These are phyloP conservation scores for Elsinoe arachidis DNA, from an alignment of 2,329 filamentous ascomycete species.

Conservation along the genomic window DNA sequence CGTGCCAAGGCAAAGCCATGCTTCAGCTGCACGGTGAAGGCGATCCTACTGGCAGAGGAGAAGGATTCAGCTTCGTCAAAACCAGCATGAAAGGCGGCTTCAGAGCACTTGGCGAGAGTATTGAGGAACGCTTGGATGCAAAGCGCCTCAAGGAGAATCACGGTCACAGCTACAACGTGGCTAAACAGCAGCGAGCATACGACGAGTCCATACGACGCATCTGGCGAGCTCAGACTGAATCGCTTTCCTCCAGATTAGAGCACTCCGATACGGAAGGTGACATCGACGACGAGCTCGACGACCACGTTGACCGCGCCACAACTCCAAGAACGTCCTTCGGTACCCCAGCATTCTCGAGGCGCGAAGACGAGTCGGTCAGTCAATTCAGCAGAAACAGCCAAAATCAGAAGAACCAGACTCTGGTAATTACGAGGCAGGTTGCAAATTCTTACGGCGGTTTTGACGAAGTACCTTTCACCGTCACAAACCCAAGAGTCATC, in stretches of 20 bases:
- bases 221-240: slow-evolving; percentile 79
- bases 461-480: slow-evolving; percentile 17
- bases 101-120: slow-evolving; percentile 78
- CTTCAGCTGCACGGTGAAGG: slow-evolving; percentile 87
- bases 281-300: slow-evolving; percentile 45
- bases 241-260: slow-evolving; percentile 63
- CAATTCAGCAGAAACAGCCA: slow-evolving; percentile 40
- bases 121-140: slow-evolving; percentile 76
- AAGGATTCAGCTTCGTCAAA: slow-evolving; percentile 94
- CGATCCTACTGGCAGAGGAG: slow-evolving; percentile 84
- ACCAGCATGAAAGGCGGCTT: slow-evolving; percentile 99
- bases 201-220: slow-evolving; percentile 85
- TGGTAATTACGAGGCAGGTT: slow-evolving; percentile 65
- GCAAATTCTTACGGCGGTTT: slow-evolving; percentile 49
- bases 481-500: slow-evolving; percentile 70
- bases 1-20: slow-evolving; percentile 93
- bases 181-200: slow-evolving; percentile 84
- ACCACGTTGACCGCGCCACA: slow-evolving; percentile 35
- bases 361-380: slow-evolving; percentile 68
- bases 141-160: slow-evolving; percentile 61
- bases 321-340: slow-evolving; percentile 60
- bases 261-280: slow-evolving; percentile 68
- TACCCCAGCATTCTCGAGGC: slow-evolving; percentile 45
- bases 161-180: slow-evolving; percentile 95
- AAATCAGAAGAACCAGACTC: slow-evolving; percentile 53